Evolutionary conservation across 2,329 filamentous ascomycete species (phyloP), one percentile per base, ranked within the genome.

Genomic region (Coniella vitis): DNA sequence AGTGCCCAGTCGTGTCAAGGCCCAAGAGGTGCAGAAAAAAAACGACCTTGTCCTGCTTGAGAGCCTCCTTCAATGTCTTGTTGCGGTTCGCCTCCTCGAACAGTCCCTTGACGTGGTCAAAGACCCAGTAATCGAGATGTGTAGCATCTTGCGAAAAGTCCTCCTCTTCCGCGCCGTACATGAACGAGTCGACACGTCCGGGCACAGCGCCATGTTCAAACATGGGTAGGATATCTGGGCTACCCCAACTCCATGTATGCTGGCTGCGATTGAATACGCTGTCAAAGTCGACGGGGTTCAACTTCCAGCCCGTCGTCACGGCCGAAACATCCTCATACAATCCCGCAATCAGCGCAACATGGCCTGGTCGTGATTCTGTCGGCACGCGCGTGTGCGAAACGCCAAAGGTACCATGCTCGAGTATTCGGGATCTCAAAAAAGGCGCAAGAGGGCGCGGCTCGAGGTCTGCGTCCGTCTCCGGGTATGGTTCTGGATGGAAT

Each of bases 181-280:
- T 87, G 56, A 84, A 85, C n/a, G 88, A 85, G 65, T 96, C 87
- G 1, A 98, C 87, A 54, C 86, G 78, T 7, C 91, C 90, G 0
- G 87, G 86, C 9, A 87, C 82, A 20, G 93, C 91, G n/a, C 93
- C 93, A 49, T 90, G 79, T 63, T 94, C 83, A 63, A 98, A 98
- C 93, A 98, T 98, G 47, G 87, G 87, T 56, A 98, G 69, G 60
- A 98, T 98, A 67, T 98, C 93, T 1, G 93, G 93, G 62, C 90
- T 96, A 2, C 93, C 93, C 93, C 93, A 98, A 66, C 90, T 95
- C 93, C 93, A 98, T 7, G 94, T 98, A 69, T 98, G 94, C 39
- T 85, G 77, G 63, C 91, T 97, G 54, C 88, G 82, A 65, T 98
- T 98, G 78, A 98, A 98, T 10, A 98, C 90, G 61, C 91, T 97